Evolutionary conservation across 495 filamentous ascomycete genomes (phyloP).

Genomic region (Achaetomiella virescens): DNA sequence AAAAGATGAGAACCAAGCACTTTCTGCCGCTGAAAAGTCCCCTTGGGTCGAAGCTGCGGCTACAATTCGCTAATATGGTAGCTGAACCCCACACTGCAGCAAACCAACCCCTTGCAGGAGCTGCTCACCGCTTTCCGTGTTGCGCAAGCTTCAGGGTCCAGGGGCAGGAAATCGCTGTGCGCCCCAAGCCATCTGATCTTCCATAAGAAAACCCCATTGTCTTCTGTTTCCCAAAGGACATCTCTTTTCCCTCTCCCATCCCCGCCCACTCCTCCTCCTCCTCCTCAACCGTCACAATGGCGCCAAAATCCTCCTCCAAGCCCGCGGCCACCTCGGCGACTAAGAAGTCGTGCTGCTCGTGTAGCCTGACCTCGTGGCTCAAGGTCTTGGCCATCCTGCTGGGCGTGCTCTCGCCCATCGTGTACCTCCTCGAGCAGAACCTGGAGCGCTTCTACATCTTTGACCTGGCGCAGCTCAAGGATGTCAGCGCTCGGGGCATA

Average conservation of each 20-base stretch:
- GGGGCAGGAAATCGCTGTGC: background rate
- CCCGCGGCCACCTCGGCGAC: background rate
- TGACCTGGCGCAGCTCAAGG: slow-evolving; percentile 57
- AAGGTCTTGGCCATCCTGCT: slow-evolving; percentile 55
- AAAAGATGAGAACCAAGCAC: background rate
- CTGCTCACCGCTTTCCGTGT: background rate
- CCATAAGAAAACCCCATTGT: background rate
- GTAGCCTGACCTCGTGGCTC: slow-evolving; percentile 36
- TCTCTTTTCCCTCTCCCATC: background rate
- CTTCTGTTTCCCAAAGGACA: slow-evolving; percentile 1
- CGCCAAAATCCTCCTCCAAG: slow-evolving; percentile 15
- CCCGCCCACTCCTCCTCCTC: background rate
- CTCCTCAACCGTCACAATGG: slow-evolving; percentile 9
- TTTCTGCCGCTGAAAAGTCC: background rate
- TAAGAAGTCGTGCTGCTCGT: background rate
- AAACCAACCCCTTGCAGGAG: background rate
- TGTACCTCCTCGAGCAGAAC: slow-evolving; percentile 59
- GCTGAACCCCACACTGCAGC: background rate
- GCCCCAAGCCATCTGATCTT: background rate
- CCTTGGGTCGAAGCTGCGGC: background rate
- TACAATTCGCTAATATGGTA: background rate
- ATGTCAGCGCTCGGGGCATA: slow-evolving; percentile 60
- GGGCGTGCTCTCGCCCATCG: slow-evolving; percentile 52
- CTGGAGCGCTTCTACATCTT: slow-evolving; percentile 77
- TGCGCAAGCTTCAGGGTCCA: background rate